Base-by-base conservation (phyloP, 2,329 filamentous ascomycete genomes). In the Alternaria panax region DNA sequence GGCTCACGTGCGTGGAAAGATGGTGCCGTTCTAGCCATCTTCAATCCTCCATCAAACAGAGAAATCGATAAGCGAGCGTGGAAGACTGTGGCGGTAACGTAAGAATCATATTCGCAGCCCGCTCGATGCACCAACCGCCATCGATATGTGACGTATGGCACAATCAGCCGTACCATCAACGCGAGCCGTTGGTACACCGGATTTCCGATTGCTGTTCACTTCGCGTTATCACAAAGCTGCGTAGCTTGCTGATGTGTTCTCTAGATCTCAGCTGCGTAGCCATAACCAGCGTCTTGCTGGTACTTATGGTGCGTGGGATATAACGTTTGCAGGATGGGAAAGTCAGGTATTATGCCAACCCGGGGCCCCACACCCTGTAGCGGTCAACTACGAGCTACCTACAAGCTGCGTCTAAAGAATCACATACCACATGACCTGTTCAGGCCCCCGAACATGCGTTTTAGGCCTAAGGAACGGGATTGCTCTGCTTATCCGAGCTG, bases 91-190 rank as follows among this genome's bases (percentile, higher is more conserved):
- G 53, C 53, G 18, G 36, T 50, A 28, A 18, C 38, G 45, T 28
- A 41, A 45, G 34, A 56, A 56, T 51, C 53, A 51, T 50, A 11
- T 25, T 34, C 27, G 36, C 12, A 34, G 30, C 12, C n/a, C 14
- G 36, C 27, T 50, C 20, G 25, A 41, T 30, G 25, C 22, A 22
- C 41, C 51, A 54, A 28, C 40, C 28, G 18, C 41, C 22, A 27
- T 51, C 40, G 16, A 54, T 42, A 27, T 42, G 54, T 51, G 54
- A 46, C 46, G 54, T 38, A 50, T 38, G 28, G 54, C 54, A 56
- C 45, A 30, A 20, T 30, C n/a, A 40, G 16, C 54, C 46, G 45
- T 48, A 34, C 16, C 20, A 34, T 32, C 20, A 25, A 34, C 20
- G 20, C 27, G 45, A 34, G 45, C 20, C 45, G 45, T 25, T 48